Evolutionary conservation across 257 asterid genomes (phyloP), one percentile per base, ranked within the genome.

Genomic region (Hygrophila difformis): DNA sequence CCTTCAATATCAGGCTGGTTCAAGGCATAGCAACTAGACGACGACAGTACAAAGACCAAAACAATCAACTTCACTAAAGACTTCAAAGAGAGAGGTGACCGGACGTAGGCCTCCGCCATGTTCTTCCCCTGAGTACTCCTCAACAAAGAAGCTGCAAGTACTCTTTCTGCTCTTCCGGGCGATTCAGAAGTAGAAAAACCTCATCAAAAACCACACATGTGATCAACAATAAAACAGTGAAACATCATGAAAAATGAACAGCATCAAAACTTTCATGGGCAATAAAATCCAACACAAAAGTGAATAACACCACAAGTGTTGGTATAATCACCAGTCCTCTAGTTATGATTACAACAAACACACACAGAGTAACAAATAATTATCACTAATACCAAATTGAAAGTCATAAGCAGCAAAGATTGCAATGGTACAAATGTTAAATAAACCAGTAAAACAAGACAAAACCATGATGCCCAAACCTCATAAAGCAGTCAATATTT

Each of bases 1-100:
- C 97, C 94, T 79, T 87, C 94, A 39, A 69, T 44, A 65, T 86
- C 71, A 29, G 82, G 75, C 38, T 70, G 39, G 47, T 65, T 71
- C 44, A 80, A 61, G 41, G 77, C 76, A 35, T 26, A 52, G 65
- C 57, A 70, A 48, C 66, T 39, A 48, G 56, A 53, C 34, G 62
- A 71, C 50, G 74, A 50, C 40, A 71, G 47, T n/a, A n/a, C n/a
- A n/a, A n/a, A n/a, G 52, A 73, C 66, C 62, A 87, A 67, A 44
- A 71, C 20, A 39, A 67, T 39, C 38, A 63, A 41, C 41, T 39
- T 41, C 47, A 68, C 64, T 17, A 39, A 63, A 23, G 41, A 51
- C 50, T 57, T 60, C 51, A 66, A 47, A 10, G 42, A 35, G 42
- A 66, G 40, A 42, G 51, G 56, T 52, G 57, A 14, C 40, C 50